Evolutionary conservation across 176 grass and related monocot genomes (phyloP), one percentile per base, ranked within the genome.

Genomic region (Rhynchospora breviuscula): DNA sequence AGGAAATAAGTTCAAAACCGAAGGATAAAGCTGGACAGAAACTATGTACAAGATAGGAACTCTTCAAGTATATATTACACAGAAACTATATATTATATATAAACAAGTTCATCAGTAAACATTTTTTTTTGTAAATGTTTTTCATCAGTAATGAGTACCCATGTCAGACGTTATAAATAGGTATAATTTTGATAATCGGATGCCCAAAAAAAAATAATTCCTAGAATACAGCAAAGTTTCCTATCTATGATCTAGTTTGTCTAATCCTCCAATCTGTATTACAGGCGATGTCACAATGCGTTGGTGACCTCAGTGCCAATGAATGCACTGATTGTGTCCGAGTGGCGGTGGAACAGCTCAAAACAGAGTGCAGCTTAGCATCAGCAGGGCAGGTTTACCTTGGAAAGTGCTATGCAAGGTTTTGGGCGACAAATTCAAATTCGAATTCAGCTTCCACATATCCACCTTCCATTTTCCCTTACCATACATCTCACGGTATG

Each of bases 201-300:
- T 6, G 0, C 19, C 10, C 33, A 7, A 9, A 46, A 71, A 3
- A 70, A 40, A 11, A 76, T 12, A 13, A 76, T 54, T 26, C 12
- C 23, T 54, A 5, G 26, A 54, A 76, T 6, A 76, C 26, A 54
- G 22, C 11, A 76, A 3, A 76, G 15, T 76, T 26, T 3, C 10
- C 5, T 48, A 46, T 52, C 0, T 17, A 54, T 54, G 6, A 12
- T 53, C 72, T 72, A 19, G 8, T 54, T 14, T 54, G 7, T 76
- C 72, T 76, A 23, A 65, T 82, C 29, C 22, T 49, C 10, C 14
- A 35, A 48, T 49, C 43, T 51, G 5, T 82, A 26, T 82, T 33
- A 47, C 18, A 94, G 92, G 94, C 94, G 59, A 88, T 94, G 88
- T 93, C 92, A 10, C 94, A 97, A 92, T 97, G 94, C 81, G 94